Evolutionary conservation across 257 asterid genomes (phyloP).

Genomic region (Jasminum sambac): DNA sequence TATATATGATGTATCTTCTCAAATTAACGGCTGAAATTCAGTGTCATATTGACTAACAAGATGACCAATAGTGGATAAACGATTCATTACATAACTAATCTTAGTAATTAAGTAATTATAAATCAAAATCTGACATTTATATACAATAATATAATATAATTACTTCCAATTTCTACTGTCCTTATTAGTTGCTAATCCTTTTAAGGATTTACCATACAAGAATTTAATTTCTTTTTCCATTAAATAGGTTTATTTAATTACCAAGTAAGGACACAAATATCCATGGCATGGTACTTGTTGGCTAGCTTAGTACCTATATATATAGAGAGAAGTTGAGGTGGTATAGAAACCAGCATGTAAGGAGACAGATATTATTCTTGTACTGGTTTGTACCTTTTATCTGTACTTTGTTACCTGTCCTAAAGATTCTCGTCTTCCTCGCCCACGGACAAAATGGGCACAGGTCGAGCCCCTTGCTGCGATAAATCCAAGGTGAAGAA

Average conservation of each 20-base stretch:
- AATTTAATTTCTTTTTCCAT: slow-evolving; percentile 3
- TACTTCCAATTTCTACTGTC: neutral
- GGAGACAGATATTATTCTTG: slow-evolving; percentile 7
- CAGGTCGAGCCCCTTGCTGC: slow-evolving; percentile 74
- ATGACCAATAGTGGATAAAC: neutral
- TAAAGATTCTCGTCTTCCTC: neutral
- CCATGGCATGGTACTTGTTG: slow-evolving; percentile 10
- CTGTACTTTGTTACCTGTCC: neutral
- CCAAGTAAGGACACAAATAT: slow-evolving; percentile 9
- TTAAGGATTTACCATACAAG: neutral
- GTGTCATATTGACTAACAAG: neutral
- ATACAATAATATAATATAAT: no score
- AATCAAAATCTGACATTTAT: neutral
- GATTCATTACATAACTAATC: neutral
- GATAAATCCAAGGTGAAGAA: slow-evolving; percentile 63
- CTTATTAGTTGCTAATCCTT: slow-evolving; percentile 4
- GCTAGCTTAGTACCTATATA: slow-evolving; percentile 20
- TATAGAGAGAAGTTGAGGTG: slow-evolving; percentile 20
- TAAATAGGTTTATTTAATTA: neutral
- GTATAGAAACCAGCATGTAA: slow-evolving; percentile 22
- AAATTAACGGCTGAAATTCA: neutral
- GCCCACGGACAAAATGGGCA: slow-evolving; percentile 30
- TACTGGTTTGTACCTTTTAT: neutral
- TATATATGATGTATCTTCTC: no score
- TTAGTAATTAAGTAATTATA: neutral